Evolutionary conservation across 1,284 basidiomycete species (phyloP).

Genomic region (Ceratobasidium sp.): DNA sequence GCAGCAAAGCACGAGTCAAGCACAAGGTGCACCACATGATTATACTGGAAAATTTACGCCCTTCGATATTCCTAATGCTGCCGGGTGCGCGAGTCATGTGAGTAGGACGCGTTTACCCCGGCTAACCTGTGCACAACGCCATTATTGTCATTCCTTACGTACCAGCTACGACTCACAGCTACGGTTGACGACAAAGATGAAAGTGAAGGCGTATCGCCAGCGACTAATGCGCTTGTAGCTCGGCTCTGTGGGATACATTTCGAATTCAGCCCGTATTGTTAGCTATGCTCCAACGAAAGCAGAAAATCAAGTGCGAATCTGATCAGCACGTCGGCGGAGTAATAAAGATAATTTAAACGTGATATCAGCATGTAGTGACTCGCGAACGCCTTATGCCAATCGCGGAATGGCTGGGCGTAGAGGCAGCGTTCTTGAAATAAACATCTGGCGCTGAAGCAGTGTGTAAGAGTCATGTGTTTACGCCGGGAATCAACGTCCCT

Average conservation of each 20-base stretch:
- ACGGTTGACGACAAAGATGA: background rate
- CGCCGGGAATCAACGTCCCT: background rate
- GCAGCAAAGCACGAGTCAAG: too few species aligned
- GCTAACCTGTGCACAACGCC: background rate
- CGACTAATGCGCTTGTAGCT: background rate
- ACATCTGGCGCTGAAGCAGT: conserved; percentile 18
- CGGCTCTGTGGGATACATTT: background rate
- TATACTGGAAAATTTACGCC: too few species aligned
- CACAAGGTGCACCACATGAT: too few species aligned
- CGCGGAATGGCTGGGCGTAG: background rate
- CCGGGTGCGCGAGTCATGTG: conserved; percentile 2
- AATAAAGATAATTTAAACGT: background rate
- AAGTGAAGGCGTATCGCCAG: background rate
- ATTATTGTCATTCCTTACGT: background rate
- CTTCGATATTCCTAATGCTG: background rate
- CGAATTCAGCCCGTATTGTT: background rate
- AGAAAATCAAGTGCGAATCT: background rate
- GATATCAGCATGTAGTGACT: conserved; percentile 2
- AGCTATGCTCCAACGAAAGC: background rate
- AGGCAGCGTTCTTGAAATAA: background rate
- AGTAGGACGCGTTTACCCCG: background rate
- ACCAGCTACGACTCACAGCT: background rate
- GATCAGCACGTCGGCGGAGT: background rate
- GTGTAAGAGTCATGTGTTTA: background rate
- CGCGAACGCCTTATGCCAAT: background rate